These are phyloP conservation scores for Thelonectria olida DNA, from an alignment of 2,329 filamentous ascomycete species.

Conservation along the genomic window DNA sequence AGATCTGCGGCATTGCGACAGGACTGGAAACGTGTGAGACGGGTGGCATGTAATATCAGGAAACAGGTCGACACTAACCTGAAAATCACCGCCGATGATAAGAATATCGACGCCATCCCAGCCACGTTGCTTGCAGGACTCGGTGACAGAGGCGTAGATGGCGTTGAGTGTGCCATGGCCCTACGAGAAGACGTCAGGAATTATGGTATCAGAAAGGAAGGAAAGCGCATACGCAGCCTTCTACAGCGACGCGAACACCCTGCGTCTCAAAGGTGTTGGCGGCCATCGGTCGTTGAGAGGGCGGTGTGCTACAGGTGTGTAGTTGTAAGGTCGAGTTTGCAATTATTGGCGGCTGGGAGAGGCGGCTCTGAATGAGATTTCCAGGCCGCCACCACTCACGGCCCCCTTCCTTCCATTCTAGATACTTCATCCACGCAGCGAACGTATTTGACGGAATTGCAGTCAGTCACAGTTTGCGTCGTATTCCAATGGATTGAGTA, in stretches of 20 bases:
- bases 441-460: neutral
- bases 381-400: neutral
- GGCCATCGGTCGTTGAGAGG: slow-evolving; percentile 39
- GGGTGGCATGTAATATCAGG: neutral
- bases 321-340: slow-evolving; percentile 29
- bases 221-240: slow-evolving; percentile 77
- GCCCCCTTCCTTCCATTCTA: neutral
- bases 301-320: slow-evolving; percentile 13
- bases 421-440: neutral
- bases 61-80: slow-evolving; percentile 57
- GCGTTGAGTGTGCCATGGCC: slow-evolving; percentile 92
- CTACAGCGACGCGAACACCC: slow-evolving; percentile 79
- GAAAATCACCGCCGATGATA: slow-evolving; percentile 96
- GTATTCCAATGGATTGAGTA: too few relatives aligned
- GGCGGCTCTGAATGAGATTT: slow-evolving; percentile 14
- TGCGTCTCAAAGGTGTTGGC: slow-evolving; percentile 45
- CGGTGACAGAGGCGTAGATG: slow-evolving; percentile 83
- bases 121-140: slow-evolving; percentile 73
- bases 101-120: slow-evolving; percentile 89
- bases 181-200: slow-evolving; percentile 54
- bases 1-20: slow-evolving; percentile 90
- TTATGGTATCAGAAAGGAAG: neutral
- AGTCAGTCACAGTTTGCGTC: too few relatives aligned
- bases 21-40: slow-evolving; percentile 60
- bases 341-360: slow-evolving; percentile 23